Evolutionary conservation across 2,329 filamentous ascomycete species (phyloP), one percentile per base, ranked within the genome.

Genomic region (Penicillium thymicola): DNA sequence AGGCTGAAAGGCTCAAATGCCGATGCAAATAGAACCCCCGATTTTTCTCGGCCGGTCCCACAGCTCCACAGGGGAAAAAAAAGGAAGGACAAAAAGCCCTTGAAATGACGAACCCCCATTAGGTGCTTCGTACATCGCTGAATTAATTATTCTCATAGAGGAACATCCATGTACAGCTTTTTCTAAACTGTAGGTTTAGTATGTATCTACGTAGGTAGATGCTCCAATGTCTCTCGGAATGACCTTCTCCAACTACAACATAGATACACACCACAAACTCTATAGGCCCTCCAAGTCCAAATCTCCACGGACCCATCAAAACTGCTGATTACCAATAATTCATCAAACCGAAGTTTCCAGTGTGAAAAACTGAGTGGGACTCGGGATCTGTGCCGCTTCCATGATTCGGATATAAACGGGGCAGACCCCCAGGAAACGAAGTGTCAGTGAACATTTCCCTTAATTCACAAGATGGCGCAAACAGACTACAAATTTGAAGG

Each of bases 401-500:
- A 32, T 25, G 36, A n/a, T 14, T 23, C 37, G 37, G 43, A 55
- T 54, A 64, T 63, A 64, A 61, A 60, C 57, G 30, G 57, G 44
- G 51, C 59, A 47, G 14, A 18, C 21, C 30, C 58, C 53, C 50
- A 5, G 8, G 16, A 27, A 30, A 36, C 14, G 21, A 40, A 27
- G 18, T 21, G 25, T 5, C 43, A 28, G 25, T 16, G 9, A 25
- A 42, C 38, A 13, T 11, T 55, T 27, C 8, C 30, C 14, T 9
- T 32, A n/a, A 18, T 36, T 14, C n/a, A 51, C 51, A 56, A 37
- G 14, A 66, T 65, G 63, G 46, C 63, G 16, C 52, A 61, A 43
- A 67, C 72, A 55, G 72, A 79, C 60, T 79, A 80, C 70, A 79
- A 78, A 54, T 85, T 85, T 67, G 76, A 82, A 67, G 82, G 82